Conservation (phyloP, 768 basidiomycete genomes). For the Russula ochroleuca region DNA sequence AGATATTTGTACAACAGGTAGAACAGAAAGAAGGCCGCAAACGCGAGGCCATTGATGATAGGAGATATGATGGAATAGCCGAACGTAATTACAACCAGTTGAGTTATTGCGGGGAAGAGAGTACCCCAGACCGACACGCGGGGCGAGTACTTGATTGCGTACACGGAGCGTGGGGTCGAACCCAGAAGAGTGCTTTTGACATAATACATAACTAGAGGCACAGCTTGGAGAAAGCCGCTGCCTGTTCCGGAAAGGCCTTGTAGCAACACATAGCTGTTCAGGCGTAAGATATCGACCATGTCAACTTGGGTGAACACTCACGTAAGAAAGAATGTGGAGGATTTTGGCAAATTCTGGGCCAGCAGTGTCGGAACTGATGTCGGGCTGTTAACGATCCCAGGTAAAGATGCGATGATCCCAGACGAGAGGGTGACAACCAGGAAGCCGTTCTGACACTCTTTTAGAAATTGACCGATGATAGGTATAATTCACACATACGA, state of each 20-base stretch:
- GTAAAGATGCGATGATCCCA: conserved; percentile 73
- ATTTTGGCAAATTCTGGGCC: conserved; percentile 71
- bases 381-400: conserved; percentile 61
- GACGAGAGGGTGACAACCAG: conserved; percentile 82
- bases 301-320: conserved; percentile 34
- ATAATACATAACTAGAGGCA: conserved; percentile 76
- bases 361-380: conserved; percentile 65
- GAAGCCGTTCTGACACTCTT: conserved; percentile 73
- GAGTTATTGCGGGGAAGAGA: conserved; percentile 63
- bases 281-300: neutral
- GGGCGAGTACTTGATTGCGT: conserved; percentile 73
- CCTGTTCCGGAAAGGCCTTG: conserved; percentile 79
- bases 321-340: conserved; percentile 90
- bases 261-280: conserved; percentile 61
- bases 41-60: conserved; percentile 87
- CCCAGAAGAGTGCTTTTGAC: conserved; percentile 84
- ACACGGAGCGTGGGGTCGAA: conserved; percentile 82
- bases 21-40: conserved; percentile 75
- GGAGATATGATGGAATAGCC: conserved; percentile 89
- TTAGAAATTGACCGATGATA: neutral
- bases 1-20: conserved; percentile 70
- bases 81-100: conserved; percentile 76
- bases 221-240: conserved; percentile 75
- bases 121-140: conserved; percentile 73
- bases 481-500: conserved; percentile 47